These are phyloP conservation scores for Fusarium piperis DNA, from an alignment of 2,329 filamentous ascomycete species.

Conservation along the genomic window DNA sequence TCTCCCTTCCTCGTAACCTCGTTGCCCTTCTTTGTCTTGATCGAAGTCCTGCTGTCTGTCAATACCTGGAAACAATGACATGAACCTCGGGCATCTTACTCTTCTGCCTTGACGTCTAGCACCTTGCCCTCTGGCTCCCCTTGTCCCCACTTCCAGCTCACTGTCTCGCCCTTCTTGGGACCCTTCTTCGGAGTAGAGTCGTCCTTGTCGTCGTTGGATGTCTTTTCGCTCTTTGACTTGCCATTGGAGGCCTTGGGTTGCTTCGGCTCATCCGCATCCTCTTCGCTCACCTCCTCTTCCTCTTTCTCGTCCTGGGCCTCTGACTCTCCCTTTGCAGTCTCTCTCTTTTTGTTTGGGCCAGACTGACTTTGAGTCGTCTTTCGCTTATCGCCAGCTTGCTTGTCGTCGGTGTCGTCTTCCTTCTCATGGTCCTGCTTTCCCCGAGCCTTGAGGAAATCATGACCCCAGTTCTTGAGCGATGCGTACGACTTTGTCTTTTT, in stretches of 20 bases:
- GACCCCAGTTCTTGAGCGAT: conserved; percentile 71
- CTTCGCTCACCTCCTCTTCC: conserved; percentile 14
- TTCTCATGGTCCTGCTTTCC: conserved; percentile 18
- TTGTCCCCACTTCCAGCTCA: conserved; percentile 58
- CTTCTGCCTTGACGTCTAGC: conserved; percentile 54
- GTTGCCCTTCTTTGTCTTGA: conserved; percentile 55
- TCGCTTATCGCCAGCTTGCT: conserved; percentile 40
- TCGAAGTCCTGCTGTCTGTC: conserved; percentile 22
- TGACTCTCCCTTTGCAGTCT: conserved; percentile 40
- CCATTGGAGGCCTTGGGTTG: conserved; percentile 11
- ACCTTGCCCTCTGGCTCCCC: conserved; percentile 56
- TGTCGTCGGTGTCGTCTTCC: conserved; percentile 25
- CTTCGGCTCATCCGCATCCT: conserved; percentile 18
- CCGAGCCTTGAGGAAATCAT: conserved; percentile 59
- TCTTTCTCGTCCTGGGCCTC: conserved; percentile 24
- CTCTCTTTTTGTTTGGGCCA: conserved; percentile 46
- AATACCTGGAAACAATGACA: not conserved
- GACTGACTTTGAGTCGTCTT: conserved; percentile 34
- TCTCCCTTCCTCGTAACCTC: conserved; percentile 52
- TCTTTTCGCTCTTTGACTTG: conserved; percentile 12
- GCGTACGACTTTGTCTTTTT: conserved; percentile 64
- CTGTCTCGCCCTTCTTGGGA: conserved; percentile 53
- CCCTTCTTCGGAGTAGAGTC: conserved; percentile 43
- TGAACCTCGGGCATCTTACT: conserved; percentile 41
- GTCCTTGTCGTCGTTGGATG: not conserved